Evolutionary conservation across 139 green algal species (phyloP).

Genomic region (Chlorella sorokiniana): DNA sequence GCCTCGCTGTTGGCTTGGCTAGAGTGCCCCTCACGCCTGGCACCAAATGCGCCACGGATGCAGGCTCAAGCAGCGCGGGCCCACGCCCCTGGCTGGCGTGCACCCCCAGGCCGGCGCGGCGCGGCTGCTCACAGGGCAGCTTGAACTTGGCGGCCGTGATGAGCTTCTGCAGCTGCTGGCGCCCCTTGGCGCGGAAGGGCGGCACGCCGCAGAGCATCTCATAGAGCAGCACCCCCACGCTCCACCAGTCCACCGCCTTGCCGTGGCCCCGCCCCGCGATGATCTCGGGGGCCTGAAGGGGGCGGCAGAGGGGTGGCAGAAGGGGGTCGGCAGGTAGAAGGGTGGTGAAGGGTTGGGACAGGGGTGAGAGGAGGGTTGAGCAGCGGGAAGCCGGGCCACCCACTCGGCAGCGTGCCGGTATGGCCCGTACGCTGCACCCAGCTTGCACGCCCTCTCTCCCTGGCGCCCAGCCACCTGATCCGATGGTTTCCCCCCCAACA

Average conservation of each 20-base stretch:
- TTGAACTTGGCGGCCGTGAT: constrained; percentile 86
- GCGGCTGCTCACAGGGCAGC: constrained; percentile 68
- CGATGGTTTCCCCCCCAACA: too few relatives aligned
- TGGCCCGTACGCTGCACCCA: too few relatives aligned
- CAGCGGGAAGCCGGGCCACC: background rate
- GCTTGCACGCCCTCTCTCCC: too few relatives aligned
- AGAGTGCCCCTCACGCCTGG: too few relatives aligned
- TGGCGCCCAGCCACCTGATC: too few relatives aligned
- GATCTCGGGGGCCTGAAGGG: constrained; percentile 84
- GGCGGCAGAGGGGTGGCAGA: background rate
- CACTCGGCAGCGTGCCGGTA: too few relatives aligned
- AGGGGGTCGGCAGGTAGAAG: background rate
- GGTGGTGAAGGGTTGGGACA: background rate
- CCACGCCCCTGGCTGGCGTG: too few relatives aligned
- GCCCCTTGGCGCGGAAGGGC: constrained; percentile 89
- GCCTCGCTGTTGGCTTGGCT: too few relatives aligned
- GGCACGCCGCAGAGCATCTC: constrained; percentile 96
- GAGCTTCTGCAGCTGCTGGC: constrained; percentile 84
- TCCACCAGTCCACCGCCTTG: constrained; percentile 97
- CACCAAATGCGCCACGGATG: too few relatives aligned
- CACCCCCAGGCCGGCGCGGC: background rate
- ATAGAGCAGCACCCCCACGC: constrained; percentile 92
- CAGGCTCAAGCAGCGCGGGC: too few relatives aligned
- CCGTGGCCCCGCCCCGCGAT: constrained; percentile 84
- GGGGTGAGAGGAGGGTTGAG: background rate